Conservation (phyloP, 1,139 yeast species). For the Suhomyces choctaworum region DNA sequence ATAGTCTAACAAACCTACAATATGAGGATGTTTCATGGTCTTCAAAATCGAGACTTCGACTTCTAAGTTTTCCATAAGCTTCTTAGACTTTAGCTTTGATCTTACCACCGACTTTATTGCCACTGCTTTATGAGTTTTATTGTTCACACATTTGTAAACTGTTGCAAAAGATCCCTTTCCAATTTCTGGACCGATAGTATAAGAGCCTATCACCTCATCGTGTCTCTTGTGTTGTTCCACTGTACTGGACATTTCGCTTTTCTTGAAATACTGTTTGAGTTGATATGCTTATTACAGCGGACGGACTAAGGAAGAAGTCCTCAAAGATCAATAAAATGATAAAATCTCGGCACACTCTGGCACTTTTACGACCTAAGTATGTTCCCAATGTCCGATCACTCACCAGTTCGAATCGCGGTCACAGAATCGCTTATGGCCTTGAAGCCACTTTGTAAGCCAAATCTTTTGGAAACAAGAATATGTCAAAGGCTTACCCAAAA, state of each 20-base stretch:
- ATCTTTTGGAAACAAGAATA: no score
- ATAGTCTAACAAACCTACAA: slow-evolving; percentile 82
- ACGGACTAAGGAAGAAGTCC: no score
- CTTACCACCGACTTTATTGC: slow-evolving; percentile 89
- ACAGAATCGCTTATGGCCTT: no score
- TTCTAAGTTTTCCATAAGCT: slow-evolving; percentile 84
- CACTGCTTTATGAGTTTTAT: slow-evolving; percentile 56
- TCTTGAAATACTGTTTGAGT: no score
- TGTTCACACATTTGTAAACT: slow-evolving; percentile 61
- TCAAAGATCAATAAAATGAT: no score
- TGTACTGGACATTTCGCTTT: neutral
- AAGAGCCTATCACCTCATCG: slow-evolving; percentile 37
- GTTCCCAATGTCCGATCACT: no score
- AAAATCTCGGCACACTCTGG: no score
- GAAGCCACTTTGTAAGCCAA: no score
- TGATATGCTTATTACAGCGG: no score
- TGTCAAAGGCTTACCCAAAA: no score
- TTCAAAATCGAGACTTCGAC: slow-evolving; percentile 86
- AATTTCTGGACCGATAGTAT: slow-evolving; percentile 68
- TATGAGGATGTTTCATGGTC: slow-evolving; percentile 87
- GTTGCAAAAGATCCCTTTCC: slow-evolving; percentile 96
- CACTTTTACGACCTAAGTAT: no score
- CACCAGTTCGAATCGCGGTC: no score
- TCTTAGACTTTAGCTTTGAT: slow-evolving; percentile 79
- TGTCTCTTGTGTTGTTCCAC: slow-evolving; percentile 3